phyloP scores from a whole-genome alignment of 176 grass and related monocot species.

The Ananas comosus region DNA sequence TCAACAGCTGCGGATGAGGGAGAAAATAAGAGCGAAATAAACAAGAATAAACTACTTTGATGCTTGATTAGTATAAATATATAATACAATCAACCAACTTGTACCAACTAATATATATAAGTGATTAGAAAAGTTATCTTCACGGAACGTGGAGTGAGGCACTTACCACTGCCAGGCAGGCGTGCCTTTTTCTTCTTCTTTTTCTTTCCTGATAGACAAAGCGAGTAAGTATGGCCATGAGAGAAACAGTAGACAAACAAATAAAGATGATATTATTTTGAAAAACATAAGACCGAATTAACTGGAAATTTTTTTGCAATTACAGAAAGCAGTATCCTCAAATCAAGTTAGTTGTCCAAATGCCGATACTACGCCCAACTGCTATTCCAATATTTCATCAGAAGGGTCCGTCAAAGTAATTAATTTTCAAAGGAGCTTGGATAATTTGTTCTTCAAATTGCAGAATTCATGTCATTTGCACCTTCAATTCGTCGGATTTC shows the following conservation, averaged over 20 bases:
- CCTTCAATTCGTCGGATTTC: too few species aligned
- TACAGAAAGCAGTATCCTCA: not conserved
- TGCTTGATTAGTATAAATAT: not conserved
- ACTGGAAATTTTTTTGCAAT: not conserved
- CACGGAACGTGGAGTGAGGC: not conserved
- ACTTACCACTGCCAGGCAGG: slow-evolving; percentile 45
- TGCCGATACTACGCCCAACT: not conserved
- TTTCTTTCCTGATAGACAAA: slow-evolving; percentile 55
- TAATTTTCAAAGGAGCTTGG: not conserved
- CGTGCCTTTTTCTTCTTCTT: slow-evolving; percentile 90
- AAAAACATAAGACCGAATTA: not conserved
- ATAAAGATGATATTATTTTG: slow-evolving; percentile 2
- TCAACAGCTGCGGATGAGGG: slow-evolving; percentile 39
- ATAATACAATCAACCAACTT: not conserved
- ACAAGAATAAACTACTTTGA: not conserved
- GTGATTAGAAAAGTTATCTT: not conserved
- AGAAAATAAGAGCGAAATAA: not conserved
- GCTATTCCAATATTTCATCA: not conserved
- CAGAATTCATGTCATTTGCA: too few species aligned
- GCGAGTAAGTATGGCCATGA: slow-evolving; percentile 15
- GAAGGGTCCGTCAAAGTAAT: not conserved
- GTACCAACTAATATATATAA: not conserved
- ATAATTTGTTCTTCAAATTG: not conserved
- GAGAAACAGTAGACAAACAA: slow-evolving; percentile 8
- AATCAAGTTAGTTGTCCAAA: not conserved